Conservation (phyloP, 1,284 basidiomycete genomes). For the Amylostereum chailletii region DNA sequence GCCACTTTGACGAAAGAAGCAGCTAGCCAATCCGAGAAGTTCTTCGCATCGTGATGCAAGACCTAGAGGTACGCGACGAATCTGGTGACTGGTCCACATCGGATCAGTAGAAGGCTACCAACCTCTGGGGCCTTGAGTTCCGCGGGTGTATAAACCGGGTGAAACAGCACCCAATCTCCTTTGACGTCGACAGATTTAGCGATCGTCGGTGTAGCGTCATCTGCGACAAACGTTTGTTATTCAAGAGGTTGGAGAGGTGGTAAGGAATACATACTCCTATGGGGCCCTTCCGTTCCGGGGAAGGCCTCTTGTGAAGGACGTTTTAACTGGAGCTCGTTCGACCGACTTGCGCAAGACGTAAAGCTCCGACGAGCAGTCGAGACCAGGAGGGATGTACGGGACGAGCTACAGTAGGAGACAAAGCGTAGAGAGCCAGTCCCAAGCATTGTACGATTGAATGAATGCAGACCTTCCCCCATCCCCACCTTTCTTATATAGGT, state of each 20-base stretch:
- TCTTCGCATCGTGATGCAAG: slow-evolving; percentile 59
- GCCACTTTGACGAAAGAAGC: slow-evolving; percentile 50
- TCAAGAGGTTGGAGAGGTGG: slow-evolving; percentile 6
- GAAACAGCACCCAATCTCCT: slow-evolving; percentile 78
- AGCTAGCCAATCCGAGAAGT: slow-evolving; percentile 67
- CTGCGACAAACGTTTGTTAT: slow-evolving; percentile 1
- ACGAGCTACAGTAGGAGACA: background rate
- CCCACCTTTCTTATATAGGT: too few relatives aligned
- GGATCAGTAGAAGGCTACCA: slow-evolving; percentile 6
- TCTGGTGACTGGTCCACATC: background rate
- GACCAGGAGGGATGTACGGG: background rate
- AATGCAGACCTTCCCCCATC: too few relatives aligned
- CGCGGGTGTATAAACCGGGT: slow-evolving; percentile 70
- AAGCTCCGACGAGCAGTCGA: slow-evolving; percentile 4
- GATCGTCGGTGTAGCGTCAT: slow-evolving; percentile 1
- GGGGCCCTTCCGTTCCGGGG: slow-evolving; percentile 22
- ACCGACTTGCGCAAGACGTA: background rate
- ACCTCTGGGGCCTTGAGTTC: slow-evolving; percentile 77
- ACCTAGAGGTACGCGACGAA: slow-evolving; percentile 34
- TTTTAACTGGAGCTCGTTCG: slow-evolving; percentile 4
- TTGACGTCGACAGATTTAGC: slow-evolving; percentile 23
- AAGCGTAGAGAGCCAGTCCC: background rate
- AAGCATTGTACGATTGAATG: too few relatives aligned
- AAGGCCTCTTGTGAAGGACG: slow-evolving; percentile 13
- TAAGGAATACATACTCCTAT: slow-evolving; percentile 19